Base-by-base conservation (phyloP, 164 flowering plant genomes). In the Annona cherimola region DNA sequence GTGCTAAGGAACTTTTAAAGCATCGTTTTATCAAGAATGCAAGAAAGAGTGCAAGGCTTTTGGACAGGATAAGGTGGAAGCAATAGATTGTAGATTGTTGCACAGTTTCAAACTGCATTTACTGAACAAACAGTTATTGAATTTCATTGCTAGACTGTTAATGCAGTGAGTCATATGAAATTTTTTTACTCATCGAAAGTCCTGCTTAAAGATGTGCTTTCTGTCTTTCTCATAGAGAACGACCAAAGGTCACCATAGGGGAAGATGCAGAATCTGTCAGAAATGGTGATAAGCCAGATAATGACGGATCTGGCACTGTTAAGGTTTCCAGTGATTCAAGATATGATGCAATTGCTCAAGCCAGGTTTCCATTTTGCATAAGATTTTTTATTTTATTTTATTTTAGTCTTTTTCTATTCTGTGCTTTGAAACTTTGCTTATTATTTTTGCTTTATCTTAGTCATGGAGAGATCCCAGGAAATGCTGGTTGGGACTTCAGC, bases 401-500 rank as follows among this genome's bases (percentile, higher is more conserved):
- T 74, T 4, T 16, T 7, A 62, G 42, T 26, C 65, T 74, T 70
- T 42, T 9, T 50, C 57, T 50, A 50, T 50, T 50, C 0, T 16
- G 14, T 50, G 57, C 3, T 50, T 3, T 1, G 18, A 39, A n/a
- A 44, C 44, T 65, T 75, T 76, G 62, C 72, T 76, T 45, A 66
- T 50, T 44, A 67, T 4, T 57, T 68, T 12, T 50, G 20, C 68
- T 74, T 1, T 72, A 63, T 79, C 83, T 80, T 77, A 80, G 83
- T 73, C 93, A 76, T 80, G 90, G 81, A 42, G 87, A 79, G 71
- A 71, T 87, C 62, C 40, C 76, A 45, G 86, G 73, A 82, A 88
- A 83, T 84, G 86, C 87, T 73, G 97, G 97, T 61, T 94, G 99
- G 99, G 97, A 94, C 83, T 94, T 94, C 76, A 88, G 97, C 76